phyloP scores from a whole-genome alignment of 1,139 yeast genomes.

The Yamadazyma atlantica region DNA sequence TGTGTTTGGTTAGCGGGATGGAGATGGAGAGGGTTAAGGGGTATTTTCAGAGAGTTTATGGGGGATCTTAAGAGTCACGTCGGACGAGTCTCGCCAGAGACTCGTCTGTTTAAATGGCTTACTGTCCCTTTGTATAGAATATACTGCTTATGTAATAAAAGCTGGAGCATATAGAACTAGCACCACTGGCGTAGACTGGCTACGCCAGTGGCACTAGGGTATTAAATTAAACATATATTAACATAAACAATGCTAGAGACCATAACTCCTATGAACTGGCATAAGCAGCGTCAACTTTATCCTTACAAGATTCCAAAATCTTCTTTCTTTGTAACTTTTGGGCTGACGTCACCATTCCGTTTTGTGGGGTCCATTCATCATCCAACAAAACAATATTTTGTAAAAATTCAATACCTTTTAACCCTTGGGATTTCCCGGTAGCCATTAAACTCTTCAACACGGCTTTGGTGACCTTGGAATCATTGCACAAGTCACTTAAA shows the following conservation, averaged over 20 bases:
- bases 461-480: slow-evolving; percentile 55
- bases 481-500: slow-evolving; percentile 46
- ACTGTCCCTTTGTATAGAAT: too few relatives aligned
- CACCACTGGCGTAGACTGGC: too few relatives aligned
- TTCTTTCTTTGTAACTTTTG: slow-evolving; percentile 95
- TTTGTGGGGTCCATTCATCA: slow-evolving; percentile 98
- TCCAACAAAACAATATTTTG: slow-evolving; percentile 77
- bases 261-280: slow-evolving; percentile 2
- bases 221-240: too few relatives aligned
- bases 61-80: slow-evolving; percentile 11
- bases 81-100: too few relatives aligned
- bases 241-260: slow-evolving; percentile 9
- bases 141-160: too few relatives aligned
- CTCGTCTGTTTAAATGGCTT: too few relatives aligned
- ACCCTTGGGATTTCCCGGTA: slow-evolving; percentile 80
- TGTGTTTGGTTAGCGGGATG: slow-evolving; percentile 50
- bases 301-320: slow-evolving; percentile 67
- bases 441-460: slow-evolving; percentile 60
- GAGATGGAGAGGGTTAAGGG: slow-evolving; percentile 39
- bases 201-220: too few relatives aligned
- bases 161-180: too few relatives aligned
- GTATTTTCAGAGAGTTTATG: slow-evolving; percentile 47
- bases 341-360: slow-evolving; percentile 90
- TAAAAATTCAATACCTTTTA: slow-evolving; percentile 82
- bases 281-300: slow-evolving; percentile 59